phyloP scores from a whole-genome alignment of 768 basidiomycete species.

The Rhodotorula graminis region DNA sequence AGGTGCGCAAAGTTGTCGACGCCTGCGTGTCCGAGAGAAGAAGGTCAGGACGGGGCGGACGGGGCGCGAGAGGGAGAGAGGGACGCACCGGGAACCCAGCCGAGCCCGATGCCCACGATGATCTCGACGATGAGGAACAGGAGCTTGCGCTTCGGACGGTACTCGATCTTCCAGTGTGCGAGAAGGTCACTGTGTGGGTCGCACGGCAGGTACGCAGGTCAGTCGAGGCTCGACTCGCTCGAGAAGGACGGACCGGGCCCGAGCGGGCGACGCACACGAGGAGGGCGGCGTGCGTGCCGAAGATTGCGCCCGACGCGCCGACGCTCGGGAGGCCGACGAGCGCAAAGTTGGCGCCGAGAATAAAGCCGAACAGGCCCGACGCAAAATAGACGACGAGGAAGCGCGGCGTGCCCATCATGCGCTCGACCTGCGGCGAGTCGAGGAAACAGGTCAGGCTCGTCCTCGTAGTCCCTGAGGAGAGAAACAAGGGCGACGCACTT shows the following conservation, averaged over 20 bases:
- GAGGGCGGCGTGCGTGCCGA: conserved; percentile 39
- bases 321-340: conserved; percentile 80
- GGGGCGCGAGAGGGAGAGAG: background rate
- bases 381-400: conserved; percentile 83
- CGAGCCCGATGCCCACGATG: conserved; percentile 76
- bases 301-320: conserved; percentile 77
- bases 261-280: conserved; percentile 55
- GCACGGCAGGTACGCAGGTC: conserved; percentile 16
- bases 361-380: conserved; percentile 87
- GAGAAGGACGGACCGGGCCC: conserved; percentile 58
- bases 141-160: conserved; percentile 75
- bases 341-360: conserved; percentile 88
- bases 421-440: conserved; percentile 62
- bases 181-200: conserved; percentile 57
- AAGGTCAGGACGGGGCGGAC: background rate
- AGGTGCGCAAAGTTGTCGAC: conserved; percentile 92
- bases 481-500: conserved; percentile 43
- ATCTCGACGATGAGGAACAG: conserved; percentile 80
- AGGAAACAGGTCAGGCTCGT: no score
- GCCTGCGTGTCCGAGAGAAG: conserved; percentile 46
- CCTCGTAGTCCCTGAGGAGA: no score
- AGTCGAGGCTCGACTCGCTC: background rate
- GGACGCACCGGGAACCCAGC: conserved; percentile 62
- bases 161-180: conserved; percentile 86
- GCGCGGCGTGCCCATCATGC: conserved; percentile 72